phyloP scores from a whole-genome alignment of 225 moss, liverwort and hornwort genomes.

The Marchantia polymorpha region DNA sequence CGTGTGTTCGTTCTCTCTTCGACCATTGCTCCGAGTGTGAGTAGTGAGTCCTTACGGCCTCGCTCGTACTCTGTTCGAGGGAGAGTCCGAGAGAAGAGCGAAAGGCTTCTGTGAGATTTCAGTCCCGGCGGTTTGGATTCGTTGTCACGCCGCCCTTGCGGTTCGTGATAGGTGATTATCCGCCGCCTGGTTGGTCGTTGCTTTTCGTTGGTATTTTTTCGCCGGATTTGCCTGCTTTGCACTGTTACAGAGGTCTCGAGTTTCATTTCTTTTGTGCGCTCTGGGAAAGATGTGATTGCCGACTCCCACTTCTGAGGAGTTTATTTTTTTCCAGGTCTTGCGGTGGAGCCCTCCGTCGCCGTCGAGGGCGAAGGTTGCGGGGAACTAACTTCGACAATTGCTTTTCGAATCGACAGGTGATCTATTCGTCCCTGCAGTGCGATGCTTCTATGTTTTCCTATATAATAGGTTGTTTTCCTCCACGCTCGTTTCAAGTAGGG shows the following conservation, averaged over 20 bases:
- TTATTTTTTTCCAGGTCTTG: not conserved
- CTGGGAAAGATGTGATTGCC: no score
- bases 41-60: conserved; percentile 1
- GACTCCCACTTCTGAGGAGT: not conserved
- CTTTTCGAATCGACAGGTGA: not conserved
- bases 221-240: not conserved
- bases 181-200: not conserved
- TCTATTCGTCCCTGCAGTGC: not conserved
- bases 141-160: not conserved
- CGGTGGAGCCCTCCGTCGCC: not conserved
- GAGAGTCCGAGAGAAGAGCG: not conserved
- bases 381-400: not conserved
- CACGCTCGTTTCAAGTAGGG: not conserved
- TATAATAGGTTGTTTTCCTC: not conserved
- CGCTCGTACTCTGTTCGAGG: conserved; percentile 2
- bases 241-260: not conserved
- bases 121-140: conserved; percentile 5
- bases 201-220: not conserved
- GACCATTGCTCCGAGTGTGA: conserved; percentile 10
- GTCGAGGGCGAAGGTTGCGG: not conserved
- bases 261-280: not conserved
- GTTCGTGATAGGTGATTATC: not conserved
- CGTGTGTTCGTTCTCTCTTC: not conserved
- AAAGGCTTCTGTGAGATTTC: not conserved
- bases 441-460: not conserved